Evolutionary conservation across 169 alveolate genomes (phyloP).

Genomic region (Eimeria necatrix): DNA sequence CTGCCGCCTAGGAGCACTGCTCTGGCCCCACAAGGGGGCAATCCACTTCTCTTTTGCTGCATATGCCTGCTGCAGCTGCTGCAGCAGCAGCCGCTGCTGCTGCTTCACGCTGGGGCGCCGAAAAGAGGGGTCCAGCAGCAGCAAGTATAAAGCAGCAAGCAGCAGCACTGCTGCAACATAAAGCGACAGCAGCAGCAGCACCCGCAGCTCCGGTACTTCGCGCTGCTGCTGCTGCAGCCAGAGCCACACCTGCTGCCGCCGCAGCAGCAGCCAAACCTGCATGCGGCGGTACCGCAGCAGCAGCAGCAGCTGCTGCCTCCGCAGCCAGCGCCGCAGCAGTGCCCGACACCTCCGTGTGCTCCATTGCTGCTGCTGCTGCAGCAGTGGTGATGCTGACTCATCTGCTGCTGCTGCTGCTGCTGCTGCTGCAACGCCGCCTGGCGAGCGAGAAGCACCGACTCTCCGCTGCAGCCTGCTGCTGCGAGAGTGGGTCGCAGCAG

Average conservation of each 20-base stretch:
- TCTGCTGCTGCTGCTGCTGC: not conserved
- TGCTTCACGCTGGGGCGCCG: not conserved
- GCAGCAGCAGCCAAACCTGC: not conserved
- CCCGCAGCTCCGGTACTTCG: slow-evolving; percentile 41
- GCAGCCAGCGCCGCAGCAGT: slow-evolving; percentile 32
- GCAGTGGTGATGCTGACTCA: slow-evolving; percentile 10
- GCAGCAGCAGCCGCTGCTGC: slow-evolving; percentile 68
- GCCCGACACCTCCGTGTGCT: not conserved
- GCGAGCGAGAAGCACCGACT: not conserved
- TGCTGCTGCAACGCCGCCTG: not conserved
- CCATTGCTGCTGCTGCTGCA: slow-evolving; percentile 50
- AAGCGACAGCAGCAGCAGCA: not conserved
- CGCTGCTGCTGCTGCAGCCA: slow-evolving; percentile 54
- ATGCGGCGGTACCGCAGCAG: slow-evolving; percentile 9
- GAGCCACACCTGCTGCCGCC: not conserved
- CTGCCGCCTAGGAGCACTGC: not conserved
- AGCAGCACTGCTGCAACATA: slow-evolving; percentile 40
- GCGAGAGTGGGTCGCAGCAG: not conserved
- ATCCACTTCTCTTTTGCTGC: slow-evolving; percentile 15
- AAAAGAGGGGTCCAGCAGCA: not conserved
- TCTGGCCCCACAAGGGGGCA: not conserved
- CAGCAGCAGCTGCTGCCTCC: slow-evolving; percentile 61
- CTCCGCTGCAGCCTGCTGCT: not conserved
- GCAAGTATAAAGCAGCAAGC: not conserved
- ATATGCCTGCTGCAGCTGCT: slow-evolving; percentile 54